Evolutionary conservation across 1,284 basidiomycete species (phyloP), one percentile per base, ranked within the genome.

Genomic region (Psilocybe mexicana): DNA sequence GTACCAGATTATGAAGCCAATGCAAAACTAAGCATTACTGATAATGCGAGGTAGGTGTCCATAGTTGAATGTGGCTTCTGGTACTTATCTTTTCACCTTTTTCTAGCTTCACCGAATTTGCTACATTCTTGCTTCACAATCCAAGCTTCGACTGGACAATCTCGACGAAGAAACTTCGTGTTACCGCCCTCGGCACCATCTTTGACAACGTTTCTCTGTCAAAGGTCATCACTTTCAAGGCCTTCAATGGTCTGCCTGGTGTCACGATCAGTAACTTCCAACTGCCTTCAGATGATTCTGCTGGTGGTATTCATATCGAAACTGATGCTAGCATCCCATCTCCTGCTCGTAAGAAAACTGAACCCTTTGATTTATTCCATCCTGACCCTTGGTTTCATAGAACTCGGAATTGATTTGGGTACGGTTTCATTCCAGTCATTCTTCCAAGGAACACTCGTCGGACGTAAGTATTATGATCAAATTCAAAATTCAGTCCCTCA

Each of bases 401-500:
- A 91, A 63, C 72, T 92, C 40, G 88, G 90, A 36, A 89, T 92
- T 61, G 80, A 89, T 64, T 76, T 92, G 40, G 90, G 89, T 38
- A 84, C 81, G 2, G 86, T 87, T 45, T 80, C 78, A 14, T 92
- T 92, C 76, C 76, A 83, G 57, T 76, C 82, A 7, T 84, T 80
- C 72, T 91, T 85, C 68, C 72, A 83, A 52, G 76, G 77, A 49
- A 76, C 72, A 11, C 65, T 76, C 26, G 72, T 87, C 59, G 83
- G 87, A 54, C 84, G 83, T 86, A 67, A 76, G 86, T 55, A 70
- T 26, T 36, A 42, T 18, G 1, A 10, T 46, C 43, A 35, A 43
- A 6, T 26, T 43, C 43, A 24, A 36, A 44, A 51, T 38, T 58
- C 52, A 18, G 53, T 52, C 35, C 45, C 35, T n/a, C 51, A 64